A percentile compares a stretch with the other conserved stretches of the same genome.
Conservation (phyloP, 2,329 filamentous ascomycete genomes). For the Purpureocillium takamizusanense region DNA sequence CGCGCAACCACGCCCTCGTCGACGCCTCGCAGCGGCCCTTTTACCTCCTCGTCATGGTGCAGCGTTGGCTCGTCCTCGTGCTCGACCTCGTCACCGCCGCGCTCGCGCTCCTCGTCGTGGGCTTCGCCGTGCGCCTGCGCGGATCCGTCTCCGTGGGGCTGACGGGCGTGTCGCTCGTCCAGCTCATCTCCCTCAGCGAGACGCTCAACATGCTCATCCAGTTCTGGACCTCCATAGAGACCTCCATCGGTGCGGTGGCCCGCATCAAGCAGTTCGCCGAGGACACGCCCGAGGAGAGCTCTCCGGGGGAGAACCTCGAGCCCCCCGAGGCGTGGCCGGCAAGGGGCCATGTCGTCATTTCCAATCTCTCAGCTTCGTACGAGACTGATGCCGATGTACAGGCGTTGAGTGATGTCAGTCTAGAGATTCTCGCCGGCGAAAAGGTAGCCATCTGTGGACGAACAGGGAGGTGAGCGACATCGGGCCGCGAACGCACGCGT, state of each 20-base stretch:
- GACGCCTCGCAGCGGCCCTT: slow-evolving; percentile 47
- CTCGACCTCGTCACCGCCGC: slow-evolving; percentile 38
- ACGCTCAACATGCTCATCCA: slow-evolving; percentile 25
- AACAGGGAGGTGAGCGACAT: slow-evolving; percentile 8
- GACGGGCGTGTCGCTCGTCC: slow-evolving; percentile 22
- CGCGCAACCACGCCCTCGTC: slow-evolving; percentile 36
- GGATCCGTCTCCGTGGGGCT: slow-evolving; percentile 18
- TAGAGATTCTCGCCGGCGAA: slow-evolving; percentile 13
- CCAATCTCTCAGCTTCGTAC: slow-evolving; percentile 18
- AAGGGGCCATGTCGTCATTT: slow-evolving; percentile 17
- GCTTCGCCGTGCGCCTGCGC: slow-evolving; percentile 29
- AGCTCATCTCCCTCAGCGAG: slow-evolving; percentile 21
- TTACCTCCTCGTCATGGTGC: slow-evolving; percentile 47
- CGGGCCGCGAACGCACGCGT: neutral
- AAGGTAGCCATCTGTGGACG: slow-evolving; percentile 17
- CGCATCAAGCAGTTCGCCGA: slow-evolving; percentile 23
- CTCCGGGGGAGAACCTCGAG: slow-evolving; percentile 7
- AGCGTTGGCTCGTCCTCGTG: slow-evolving; percentile 46
- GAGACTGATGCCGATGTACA: slow-evolving; percentile 6
- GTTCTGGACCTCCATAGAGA: slow-evolving; percentile 28
- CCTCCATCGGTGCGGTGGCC: slow-evolving; percentile 23
- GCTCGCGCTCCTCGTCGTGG: slow-evolving; percentile 37
- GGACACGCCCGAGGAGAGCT: slow-evolving; percentile 17
- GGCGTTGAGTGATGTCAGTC: slow-evolving; percentile 12
- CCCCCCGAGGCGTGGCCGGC: slow-evolving; percentile 20